phyloP scores from a whole-genome alignment of 2,329 filamentous ascomycete genomes.

The Ceratocystis colombiana region DNA sequence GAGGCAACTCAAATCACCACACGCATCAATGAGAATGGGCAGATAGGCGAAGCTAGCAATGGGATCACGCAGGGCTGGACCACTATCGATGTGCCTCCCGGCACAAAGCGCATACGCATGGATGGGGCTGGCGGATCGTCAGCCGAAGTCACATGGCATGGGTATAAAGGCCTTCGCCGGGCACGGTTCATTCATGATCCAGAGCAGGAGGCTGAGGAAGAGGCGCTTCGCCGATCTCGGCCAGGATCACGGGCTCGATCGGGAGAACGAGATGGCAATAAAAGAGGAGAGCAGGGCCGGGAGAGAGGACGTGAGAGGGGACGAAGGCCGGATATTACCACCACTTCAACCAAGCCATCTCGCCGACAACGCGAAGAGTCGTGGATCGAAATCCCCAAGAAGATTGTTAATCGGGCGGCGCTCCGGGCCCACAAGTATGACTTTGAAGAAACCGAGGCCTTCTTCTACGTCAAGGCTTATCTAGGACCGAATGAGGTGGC shows the following conservation, averaged over 20 bases:
- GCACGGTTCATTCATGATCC: conserved; percentile 64
- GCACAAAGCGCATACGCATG: conserved; percentile 72
- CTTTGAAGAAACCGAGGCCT: conserved; percentile 79
- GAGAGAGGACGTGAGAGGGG: conserved; percentile 86
- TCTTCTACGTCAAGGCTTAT: conserved; percentile 90
- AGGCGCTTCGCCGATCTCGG: neutral
- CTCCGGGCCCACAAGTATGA: conserved; percentile 76
- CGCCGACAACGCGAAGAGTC: conserved; percentile 46
- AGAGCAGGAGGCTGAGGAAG: conserved; percentile 43
- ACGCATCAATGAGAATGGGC: conserved; percentile 50
- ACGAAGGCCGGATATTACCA: conserved; percentile 63
- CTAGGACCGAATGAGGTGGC: conserved; percentile 36
- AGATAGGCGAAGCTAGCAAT: conserved; percentile 62
- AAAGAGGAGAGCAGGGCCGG: conserved; percentile 39
- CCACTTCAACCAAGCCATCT: conserved; percentile 40
- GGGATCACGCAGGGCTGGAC: conserved; percentile 69
- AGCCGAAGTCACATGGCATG: conserved; percentile 68
- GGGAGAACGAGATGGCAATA: conserved; percentile 24
- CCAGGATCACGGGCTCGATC: conserved; percentile 29
- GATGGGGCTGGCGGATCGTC: conserved; percentile 65
- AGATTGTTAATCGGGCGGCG: conserved; percentile 75
- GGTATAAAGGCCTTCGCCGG: conserved; percentile 66
- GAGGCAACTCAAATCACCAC: conserved; percentile 54
- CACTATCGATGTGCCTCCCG: conserved; percentile 74
- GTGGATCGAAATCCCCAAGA: conserved; percentile 97